Base-by-base conservation (phyloP, 495 filamentous ascomycete genomes). In the Platismatia glauca region DNA sequence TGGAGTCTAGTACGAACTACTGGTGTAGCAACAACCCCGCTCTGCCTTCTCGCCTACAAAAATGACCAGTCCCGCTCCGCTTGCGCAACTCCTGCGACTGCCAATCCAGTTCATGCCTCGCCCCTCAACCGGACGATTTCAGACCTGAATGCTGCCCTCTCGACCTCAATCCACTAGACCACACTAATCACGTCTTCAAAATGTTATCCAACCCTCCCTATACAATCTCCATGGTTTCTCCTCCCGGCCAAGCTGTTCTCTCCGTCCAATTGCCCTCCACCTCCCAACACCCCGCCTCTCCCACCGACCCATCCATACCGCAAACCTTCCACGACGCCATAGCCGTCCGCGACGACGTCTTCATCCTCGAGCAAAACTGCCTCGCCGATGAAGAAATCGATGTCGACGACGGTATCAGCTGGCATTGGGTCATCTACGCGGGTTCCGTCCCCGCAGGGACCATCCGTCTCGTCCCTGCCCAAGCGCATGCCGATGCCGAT, bases 361-460 rank as follows among this genome's bases (percentile, higher is more conserved):
- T 90, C 72, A 82, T 91, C 18, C 61, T 79, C 27, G 91, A 95
- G 72, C 92, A 96, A 67, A 66, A 76, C 15, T 82, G 88, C 34
- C 80, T 86, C 0, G 71, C 83, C 0, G 81, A 82, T 4, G 79
- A 81, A 67, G 93, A 97, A 68, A 77, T 88, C 68, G 93, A 97
- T 75, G 73, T 73, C 4, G 90, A 96, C 71, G 93, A 97, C 71
- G 24, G 75, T 3, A 81, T 89, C 11, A 84, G 82, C 64, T 90
- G 84, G 76, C 91, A 96, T 71, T 96, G 89, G 87, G 82, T 96
- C 35, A 74, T 85, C 34, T 95, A 91, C 74, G 83, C 82, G 15
- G 41, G 52, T 33, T 24, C 59, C 24, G 62, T 77, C 1, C 86
- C 90, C 7, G 83, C 91, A 43, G 91, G 82, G 9, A 88, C 86